phyloP scores from a whole-genome alignment of 257 asterid genomes.

The Jasminum sambac region DNA sequence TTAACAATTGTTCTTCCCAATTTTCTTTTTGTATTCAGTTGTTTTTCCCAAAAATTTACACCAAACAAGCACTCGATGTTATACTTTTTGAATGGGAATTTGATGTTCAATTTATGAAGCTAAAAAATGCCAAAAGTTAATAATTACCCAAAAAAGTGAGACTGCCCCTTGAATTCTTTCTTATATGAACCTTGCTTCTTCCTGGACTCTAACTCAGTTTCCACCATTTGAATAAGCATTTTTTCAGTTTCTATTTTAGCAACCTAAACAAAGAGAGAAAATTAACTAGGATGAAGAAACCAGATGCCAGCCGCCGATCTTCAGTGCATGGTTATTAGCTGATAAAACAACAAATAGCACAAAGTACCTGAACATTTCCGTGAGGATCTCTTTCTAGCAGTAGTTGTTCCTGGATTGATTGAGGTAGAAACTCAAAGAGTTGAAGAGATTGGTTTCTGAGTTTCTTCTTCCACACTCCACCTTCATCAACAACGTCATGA shows the following conservation, averaged over 20 bases:
- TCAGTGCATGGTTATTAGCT: neutral
- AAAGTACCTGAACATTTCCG: conserved; percentile 88
- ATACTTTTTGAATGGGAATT: neutral
- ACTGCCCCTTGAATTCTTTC: conserved; percentile 82
- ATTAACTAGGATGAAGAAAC: neutral
- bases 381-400: conserved; percentile 99
- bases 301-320: neutral
- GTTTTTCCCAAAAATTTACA: neutral
- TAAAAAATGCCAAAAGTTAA: neutral
- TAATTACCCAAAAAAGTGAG: conserved; percentile 89
- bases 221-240: conserved; percentile 99
- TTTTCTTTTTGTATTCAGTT: neutral
- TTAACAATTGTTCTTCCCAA: neutral
- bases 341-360: neutral
- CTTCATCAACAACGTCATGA: conserved; percentile 92
- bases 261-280: conserved; percentile 47
- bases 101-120: neutral
- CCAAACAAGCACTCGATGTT: too few relatives aligned
- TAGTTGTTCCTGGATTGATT: conserved; percentile 90
- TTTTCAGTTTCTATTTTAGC: conserved; percentile 71
- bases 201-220: conserved; percentile 80
- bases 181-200: conserved; percentile 60
- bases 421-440: conserved; percentile 85
- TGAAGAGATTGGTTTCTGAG: conserved; percentile 62
- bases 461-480: conserved; percentile 85